A percentile compares a stretch with the other conserved stretches of the same genome.
Conservation (phyloP, 306 rosid genomes). For the Lupinus albus region DNA sequence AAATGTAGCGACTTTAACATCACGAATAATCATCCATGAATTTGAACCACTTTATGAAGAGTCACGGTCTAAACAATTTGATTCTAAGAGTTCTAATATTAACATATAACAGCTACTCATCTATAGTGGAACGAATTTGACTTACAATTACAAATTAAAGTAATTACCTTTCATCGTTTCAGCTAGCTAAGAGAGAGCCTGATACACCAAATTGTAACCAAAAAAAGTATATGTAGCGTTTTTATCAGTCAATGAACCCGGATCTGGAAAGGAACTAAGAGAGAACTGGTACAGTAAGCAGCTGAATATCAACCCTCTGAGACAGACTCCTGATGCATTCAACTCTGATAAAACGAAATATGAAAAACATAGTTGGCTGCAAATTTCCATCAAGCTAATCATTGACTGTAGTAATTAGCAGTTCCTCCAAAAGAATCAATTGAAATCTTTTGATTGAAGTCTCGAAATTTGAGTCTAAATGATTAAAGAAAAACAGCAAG, state of each 20-base stretch:
- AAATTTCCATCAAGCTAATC: slow-evolving; percentile 41
- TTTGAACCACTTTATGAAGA: slow-evolving; percentile 25
- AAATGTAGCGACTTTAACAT: slow-evolving; percentile 6
- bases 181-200: slow-evolving; percentile 34
- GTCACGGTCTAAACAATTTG: slow-evolving; percentile 11
- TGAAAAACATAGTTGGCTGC: slow-evolving; percentile 26
- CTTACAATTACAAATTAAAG: slow-evolving; percentile 39
- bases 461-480: slow-evolving; percentile 34
- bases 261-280: slow-evolving; percentile 35
- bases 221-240: slow-evolving; percentile 37
- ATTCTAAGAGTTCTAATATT: slow-evolving; percentile 32
- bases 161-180: slow-evolving; percentile 41
- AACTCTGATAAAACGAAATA: slow-evolving; percentile 37
- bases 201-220: slow-evolving; percentile 26
- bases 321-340: slow-evolving; percentile 43
- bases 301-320: slow-evolving; percentile 46
- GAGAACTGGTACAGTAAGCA: slow-evolving; percentile 59
- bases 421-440: slow-evolving; percentile 39
- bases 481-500: slow-evolving; percentile 24
- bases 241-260: slow-evolving; percentile 39
- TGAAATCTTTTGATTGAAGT: slow-evolving; percentile 25
- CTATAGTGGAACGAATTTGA: slow-evolving; percentile 30
- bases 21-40: slow-evolving; percentile 7
- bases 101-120: slow-evolving; percentile 29
- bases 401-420: slow-evolving; percentile 26